Conservation (phyloP, 1,284 basidiomycete genomes). For the Flammula alnicola region DNA sequence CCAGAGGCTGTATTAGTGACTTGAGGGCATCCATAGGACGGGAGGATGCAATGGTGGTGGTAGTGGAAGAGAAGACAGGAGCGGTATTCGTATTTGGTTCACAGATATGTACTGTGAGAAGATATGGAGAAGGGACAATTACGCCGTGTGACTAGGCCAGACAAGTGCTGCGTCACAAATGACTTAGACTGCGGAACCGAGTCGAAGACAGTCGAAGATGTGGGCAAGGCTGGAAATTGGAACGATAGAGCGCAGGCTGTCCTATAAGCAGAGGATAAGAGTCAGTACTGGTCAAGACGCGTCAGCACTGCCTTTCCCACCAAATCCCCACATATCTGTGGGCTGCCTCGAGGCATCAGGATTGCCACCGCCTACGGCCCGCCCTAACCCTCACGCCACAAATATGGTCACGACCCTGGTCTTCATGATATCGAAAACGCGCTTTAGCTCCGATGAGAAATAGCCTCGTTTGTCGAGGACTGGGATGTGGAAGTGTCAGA, state of each 20-base stretch:
- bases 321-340: constrained; percentile 8
- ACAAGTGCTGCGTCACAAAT: constrained; percentile 5
- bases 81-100: constrained; percentile 11
- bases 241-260: constrained; percentile 2
- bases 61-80: constrained; percentile 8
- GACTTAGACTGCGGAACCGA: constrained; percentile 18
- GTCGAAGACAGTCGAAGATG: background rate
- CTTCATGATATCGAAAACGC: constrained; percentile 1
- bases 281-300: constrained; percentile 9
- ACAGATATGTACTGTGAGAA: constrained; percentile 23
- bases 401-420: background rate
- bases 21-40: constrained; percentile 82
- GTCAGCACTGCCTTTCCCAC: constrained; percentile 14
- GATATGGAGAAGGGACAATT: constrained; percentile 12
- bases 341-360: constrained; percentile 12
- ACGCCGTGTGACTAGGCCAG: constrained; percentile 20
- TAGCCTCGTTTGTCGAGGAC: no score
- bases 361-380: constrained; percentile 3
- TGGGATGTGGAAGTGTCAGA: no score
- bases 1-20: constrained; percentile 80
- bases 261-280: constrained; percentile 2
- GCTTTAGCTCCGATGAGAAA: no score
- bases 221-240: background rate
- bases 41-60: constrained; percentile 2
- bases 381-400: constrained; percentile 1